Evolutionary conservation across 345 rosid genomes (phyloP).

Genomic region (Gossypium arboreum): DNA sequence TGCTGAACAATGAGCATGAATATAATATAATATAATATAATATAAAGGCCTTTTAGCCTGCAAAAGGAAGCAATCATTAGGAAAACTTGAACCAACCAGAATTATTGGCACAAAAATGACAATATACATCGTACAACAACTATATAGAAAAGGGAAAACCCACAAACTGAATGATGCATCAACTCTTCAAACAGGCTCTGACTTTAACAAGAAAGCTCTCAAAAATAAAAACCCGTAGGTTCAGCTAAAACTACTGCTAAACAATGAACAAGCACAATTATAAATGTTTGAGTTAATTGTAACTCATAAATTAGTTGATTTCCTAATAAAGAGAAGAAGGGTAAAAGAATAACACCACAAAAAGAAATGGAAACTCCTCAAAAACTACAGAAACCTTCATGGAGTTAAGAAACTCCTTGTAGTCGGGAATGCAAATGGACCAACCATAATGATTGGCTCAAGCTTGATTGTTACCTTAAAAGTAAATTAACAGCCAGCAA

Average conservation of each 20-base stretch:
- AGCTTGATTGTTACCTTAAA: neutral
- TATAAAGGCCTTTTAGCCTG: slow-evolving; percentile 58
- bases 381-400: neutral
- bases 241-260: neutral
- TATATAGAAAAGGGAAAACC: neutral
- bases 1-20: too few species aligned
- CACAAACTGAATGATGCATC: neutral
- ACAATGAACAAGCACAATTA: neutral
- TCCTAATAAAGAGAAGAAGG: neutral
- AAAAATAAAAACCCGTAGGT: neutral
- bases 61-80: slow-evolving; percentile 15
- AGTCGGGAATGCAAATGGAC: neutral
- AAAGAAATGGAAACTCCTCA: neutral
- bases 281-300: neutral
- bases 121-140: neutral
- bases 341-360: neutral
- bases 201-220: neutral
- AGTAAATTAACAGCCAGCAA: neutral
- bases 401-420: slow-evolving; percentile 2
- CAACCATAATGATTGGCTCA: neutral
- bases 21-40: slow-evolving; percentile 16
- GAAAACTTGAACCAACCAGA: slow-evolving; percentile 2
- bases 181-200: neutral
- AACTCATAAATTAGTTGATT: neutral
- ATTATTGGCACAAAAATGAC: neutral